These are phyloP conservation scores for Przewalskia tangutica DNA, from an alignment of 257 asterid species.

Conservation along the genomic window DNA sequence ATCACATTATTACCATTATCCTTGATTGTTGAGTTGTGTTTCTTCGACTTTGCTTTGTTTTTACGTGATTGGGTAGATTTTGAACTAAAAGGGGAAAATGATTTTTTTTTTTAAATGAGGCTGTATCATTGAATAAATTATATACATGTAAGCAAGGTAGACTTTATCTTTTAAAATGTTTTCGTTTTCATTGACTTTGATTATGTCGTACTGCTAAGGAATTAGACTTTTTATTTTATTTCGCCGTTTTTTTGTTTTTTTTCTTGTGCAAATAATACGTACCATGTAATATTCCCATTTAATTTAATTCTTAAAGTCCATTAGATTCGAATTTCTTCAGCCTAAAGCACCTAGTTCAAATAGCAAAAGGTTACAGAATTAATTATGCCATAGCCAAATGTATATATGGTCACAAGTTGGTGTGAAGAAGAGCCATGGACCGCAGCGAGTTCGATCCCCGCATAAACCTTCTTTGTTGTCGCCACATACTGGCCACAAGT, in stretches of 20 bases:
- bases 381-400: too few species aligned
- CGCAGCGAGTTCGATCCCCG: too few species aligned
- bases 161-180: neutral
- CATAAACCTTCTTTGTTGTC: too few species aligned
- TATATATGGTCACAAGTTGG: too few species aligned
- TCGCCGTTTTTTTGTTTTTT: neutral
- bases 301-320: neutral
- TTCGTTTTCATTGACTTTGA: neutral
- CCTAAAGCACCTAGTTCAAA: neutral
- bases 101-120: neutral
- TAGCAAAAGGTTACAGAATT: neutral
- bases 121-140: neutral
- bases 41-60: neutral
- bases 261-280: neutral
- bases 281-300: neutral
- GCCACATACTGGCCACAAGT: too few species aligned
- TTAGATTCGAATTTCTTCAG: neutral
- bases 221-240: neutral
- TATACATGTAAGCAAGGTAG: neutral
- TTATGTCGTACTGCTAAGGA: neutral
- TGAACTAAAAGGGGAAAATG: neutral
- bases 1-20: slow-evolving; percentile 18
- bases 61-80: neutral
- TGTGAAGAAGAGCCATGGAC: too few species aligned
- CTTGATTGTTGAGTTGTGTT: slow-evolving; percentile 13